phyloP scores from a whole-genome alignment of 2,329 filamentous ascomycete species.

The Colletotrichum lentis region DNA sequence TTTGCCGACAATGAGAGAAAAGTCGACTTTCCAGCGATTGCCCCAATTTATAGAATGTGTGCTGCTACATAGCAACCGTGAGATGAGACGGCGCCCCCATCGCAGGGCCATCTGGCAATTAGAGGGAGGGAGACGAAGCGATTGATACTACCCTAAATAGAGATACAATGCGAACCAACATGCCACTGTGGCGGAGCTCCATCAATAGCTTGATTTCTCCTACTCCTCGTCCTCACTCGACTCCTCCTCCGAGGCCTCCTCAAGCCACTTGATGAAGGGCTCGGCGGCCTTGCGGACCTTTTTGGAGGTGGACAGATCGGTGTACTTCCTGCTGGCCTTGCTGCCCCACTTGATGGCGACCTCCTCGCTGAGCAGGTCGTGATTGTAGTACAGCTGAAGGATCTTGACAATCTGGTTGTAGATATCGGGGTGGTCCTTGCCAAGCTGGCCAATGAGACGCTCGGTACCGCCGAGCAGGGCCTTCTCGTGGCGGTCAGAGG shows the following conservation, averaged over 20 bases:
- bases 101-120: too few species aligned
- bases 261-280: slow-evolving; percentile 93
- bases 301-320: slow-evolving; percentile 40
- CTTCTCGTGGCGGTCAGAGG: slow-evolving; percentile 93
- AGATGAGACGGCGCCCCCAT: neutral
- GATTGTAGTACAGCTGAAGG: slow-evolving; percentile 87
- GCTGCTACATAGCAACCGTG: slow-evolving; percentile 22
- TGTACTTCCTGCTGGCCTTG: slow-evolving; percentile 98
- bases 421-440: slow-evolving; percentile 82
- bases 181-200: neutral
- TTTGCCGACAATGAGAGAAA: neutral
- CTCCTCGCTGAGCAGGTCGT: slow-evolving; percentile 89
- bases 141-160: neutral
- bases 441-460: slow-evolving; percentile 77
- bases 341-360: slow-evolving; percentile 88
- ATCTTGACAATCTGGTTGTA: slow-evolving; percentile 81
- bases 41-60: slow-evolving; percentile 9
- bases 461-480: slow-evolving; percentile 94
- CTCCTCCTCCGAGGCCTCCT: slow-evolving; percentile 81
- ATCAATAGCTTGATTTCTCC: neutral
- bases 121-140: neutral
- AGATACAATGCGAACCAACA: neutral
- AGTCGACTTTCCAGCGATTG: neutral
- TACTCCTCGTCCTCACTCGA: slow-evolving; percentile 68
- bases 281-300: slow-evolving; percentile 75